Base-by-base conservation (phyloP, 805 yeast species). In the Ogataea neopini region DNA sequence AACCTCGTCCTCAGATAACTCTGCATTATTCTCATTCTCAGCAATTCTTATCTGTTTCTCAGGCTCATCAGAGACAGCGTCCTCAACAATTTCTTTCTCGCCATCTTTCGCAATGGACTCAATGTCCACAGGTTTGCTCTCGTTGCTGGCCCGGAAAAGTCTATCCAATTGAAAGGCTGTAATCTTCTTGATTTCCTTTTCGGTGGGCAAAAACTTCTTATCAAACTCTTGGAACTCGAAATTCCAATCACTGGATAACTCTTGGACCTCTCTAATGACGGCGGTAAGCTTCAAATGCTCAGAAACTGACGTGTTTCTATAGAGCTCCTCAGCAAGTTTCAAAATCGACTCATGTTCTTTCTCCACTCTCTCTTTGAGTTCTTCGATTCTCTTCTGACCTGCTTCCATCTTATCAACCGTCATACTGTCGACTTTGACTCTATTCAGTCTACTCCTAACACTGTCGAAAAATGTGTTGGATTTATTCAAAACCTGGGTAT, bases 231-330 rank as follows among this genome's bases (percentile, higher is more conserved):
- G 76, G 58, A 94, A 90, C 48, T 85, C 96, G 18, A 67, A 58
- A 66, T 92, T 96, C 98, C 98, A 94, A 34, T 74, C 78, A 18
- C 88, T 90, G 2, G 96, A 91, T 23, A 83, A 69, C 47, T 86
- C 90, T 59, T 92, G 97, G 14, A 92, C 72, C 29, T 77, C 77
- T 56, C 92, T 72, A 22, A 90, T 67, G 2, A 86, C 77, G 0
- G 78, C 69, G 59, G 95, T 94, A 54, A 94, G 67, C 10, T 81
- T 76, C 38, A 92, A 63, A 62, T 86, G 86, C 32, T 81, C 84
- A 6, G 85, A 77, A 0, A 88, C 84, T 1, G 73, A 64, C 0
- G 87, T 78, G 1, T 71, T 63, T 20, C 74, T 63, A 58, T 84
- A 87, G 2, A 86, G 71, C 0, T 70, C 69, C 13, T 77, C 72